phyloP scores from a whole-genome alignment of 176 grass and related monocot genomes.

The bread wheat (Triticum aestivum) region IWGSC_CS_RefSeq_v2.1 NC_057810.1:707666483-707666982 shows the following conservation, averaged over 20 bases:
- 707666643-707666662: conserved; percentile 66
- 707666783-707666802: neutral
- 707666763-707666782: conserved; percentile 44
- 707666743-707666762: conserved; percentile 86
- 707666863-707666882: neutral
- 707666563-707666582: too few relatives aligned
- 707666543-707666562: neutral
- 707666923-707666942: neutral
- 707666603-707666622: neutral
- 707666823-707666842: neutral
- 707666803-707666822: conserved; percentile 9
- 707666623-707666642: conserved; percentile 53
- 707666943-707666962: neutral
- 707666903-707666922: neutral
- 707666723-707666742: conserved; percentile 83
- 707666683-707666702: conserved; percentile 84
- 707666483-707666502: too few relatives aligned
- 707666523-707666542: neutral
- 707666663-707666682: conserved; percentile 90
- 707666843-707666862: neutral
- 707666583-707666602: neutral
- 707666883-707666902: neutral
- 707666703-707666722: conserved; percentile 76
- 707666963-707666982: neutral
- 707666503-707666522: neutral